Conservation (phyloP, 1,284 basidiomycete species). For the Rhodotorula sp. region DNA sequence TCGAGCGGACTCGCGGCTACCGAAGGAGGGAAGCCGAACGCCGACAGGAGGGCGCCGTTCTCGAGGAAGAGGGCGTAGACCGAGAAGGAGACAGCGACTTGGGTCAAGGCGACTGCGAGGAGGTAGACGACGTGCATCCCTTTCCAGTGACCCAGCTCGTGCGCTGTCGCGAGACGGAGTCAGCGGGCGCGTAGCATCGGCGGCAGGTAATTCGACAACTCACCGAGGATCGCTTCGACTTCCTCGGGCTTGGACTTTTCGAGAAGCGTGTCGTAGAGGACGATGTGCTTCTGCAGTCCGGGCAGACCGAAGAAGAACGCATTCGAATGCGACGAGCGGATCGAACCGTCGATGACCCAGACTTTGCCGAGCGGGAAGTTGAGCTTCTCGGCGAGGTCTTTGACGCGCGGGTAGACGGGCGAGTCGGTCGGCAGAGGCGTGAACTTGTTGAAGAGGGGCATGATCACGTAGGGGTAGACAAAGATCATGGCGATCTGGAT, state of each 20-base stretch:
- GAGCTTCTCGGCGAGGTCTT: slow-evolving; percentile 70
- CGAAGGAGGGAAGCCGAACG: slow-evolving; percentile 77
- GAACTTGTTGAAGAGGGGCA: slow-evolving; percentile 95
- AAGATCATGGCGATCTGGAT: slow-evolving; percentile 14
- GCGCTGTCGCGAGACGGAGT: slow-evolving; percentile 52
- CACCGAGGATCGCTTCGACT: slow-evolving; percentile 73
- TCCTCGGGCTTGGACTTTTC: slow-evolving; percentile 83
- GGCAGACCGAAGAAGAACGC: slow-evolving; percentile 54
- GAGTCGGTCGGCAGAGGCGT: slow-evolving; percentile 63
- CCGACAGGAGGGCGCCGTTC: slow-evolving; percentile 74
- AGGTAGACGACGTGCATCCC: slow-evolving; percentile 82
- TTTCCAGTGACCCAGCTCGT: slow-evolving; percentile 96
- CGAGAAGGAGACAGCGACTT: slow-evolving; percentile 80
- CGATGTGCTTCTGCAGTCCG: slow-evolving; percentile 57
- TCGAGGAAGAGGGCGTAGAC: slow-evolving; percentile 90
- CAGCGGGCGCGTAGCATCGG: background rate
- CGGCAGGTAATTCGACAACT: background rate
- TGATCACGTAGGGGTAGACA: slow-evolving; percentile 72
- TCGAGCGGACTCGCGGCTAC: background rate
- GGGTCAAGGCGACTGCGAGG: slow-evolving; percentile 77
- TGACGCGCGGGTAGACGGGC: slow-evolving; percentile 65
- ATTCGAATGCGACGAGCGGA: slow-evolving; percentile 90
- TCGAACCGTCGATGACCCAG: slow-evolving; percentile 96
- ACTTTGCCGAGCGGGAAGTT: slow-evolving; percentile 84
- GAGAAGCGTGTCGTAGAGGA: slow-evolving; percentile 95